Base-by-base conservation (phyloP, 2,329 filamentous ascomycete species). In the Leptographium galeiforme region DNA sequence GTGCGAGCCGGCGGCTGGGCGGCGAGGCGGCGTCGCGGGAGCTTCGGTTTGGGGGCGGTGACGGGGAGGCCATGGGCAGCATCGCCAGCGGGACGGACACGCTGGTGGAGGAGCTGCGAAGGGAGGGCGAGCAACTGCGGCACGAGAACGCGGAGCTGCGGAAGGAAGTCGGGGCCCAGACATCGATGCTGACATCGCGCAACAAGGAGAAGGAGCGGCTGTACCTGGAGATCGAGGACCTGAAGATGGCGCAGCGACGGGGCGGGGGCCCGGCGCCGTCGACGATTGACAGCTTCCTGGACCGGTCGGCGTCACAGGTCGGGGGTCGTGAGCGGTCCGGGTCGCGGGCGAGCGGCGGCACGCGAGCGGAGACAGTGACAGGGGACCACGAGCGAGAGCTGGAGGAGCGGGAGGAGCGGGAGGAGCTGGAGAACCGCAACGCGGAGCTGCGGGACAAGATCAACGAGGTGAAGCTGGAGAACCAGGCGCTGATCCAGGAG, bases 171-270 rank as follows among this genome's bases (percentile, higher is more conserved):
- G 89, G 90, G 57, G 93, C 93, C 3, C 93, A 98, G 66, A 95
- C 90, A 1, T 96, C 90, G 0, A 97, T 98, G 89, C 77, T 98
- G 38, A 96, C 91, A 1, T 97, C 93, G 39, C 80, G 93, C 30
- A 96, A 96, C 63, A 85, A 89, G 32, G 93, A 98, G 65, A 94
- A 95, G 64, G 90, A 97, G 65, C 82, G 89, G 6, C 75, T 98
- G 10, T 95, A 97, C 66, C 89, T 95, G 64, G 91, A 98, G 66
- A 97, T 97, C 57, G 93, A 98, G 68, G 90, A 96, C 57, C 75
- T 98, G 57, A 98, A 97, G 69, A 81, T 97, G 61, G 82, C 86
- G 2, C 84, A 89, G 59, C 83, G 89, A 53, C 82, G 88, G 57
- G 81, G 80, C 34, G 85, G 77, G 60, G 57, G 56, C 5, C 63